Percentiles rank a stretch among this genome's conserved stretches.
Evolutionary conservation across 345 rosid species (phyloP).

Genomic region (Salix caprea): DNA sequence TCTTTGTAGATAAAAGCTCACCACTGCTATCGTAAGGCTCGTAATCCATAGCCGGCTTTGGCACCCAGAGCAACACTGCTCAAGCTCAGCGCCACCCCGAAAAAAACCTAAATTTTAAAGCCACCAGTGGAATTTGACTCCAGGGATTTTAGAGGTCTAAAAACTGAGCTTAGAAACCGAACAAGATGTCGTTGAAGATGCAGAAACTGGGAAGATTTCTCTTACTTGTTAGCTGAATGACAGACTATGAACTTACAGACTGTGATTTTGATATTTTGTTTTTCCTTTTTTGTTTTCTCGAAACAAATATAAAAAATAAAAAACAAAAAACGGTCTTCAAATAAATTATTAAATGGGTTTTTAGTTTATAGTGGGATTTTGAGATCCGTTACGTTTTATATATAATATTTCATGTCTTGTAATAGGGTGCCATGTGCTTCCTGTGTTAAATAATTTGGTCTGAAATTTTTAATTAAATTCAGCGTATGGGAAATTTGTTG

Average conservation of each 20-base stretch:
- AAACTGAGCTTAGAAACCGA: neutral
- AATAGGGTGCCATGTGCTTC: neutral
- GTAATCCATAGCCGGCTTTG: slow-evolving; percentile 56
- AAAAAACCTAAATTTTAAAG: slow-evolving; percentile 8
- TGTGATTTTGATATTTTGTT: neutral
- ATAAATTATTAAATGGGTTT: neutral
- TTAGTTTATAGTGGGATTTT: slow-evolving; percentile 1
- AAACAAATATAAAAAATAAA: neutral
- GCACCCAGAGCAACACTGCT: neutral
- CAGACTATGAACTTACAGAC: neutral
- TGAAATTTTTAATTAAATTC: neutral
- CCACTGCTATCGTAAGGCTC: slow-evolving; percentile 76
- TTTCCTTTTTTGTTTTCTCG: neutral
- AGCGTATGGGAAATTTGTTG: too few species aligned
- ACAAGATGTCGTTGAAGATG: neutral
- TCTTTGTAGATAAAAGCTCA: slow-evolving; percentile 33
- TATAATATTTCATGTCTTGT: neutral
- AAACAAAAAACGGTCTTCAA: neutral
- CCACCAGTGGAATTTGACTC: too few species aligned
- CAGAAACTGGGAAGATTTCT: neutral
- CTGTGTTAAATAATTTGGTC: neutral
- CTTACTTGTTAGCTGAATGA: neutral
- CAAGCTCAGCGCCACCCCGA: neutral
- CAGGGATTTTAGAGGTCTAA: neutral
- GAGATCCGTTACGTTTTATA: neutral